Evolutionary conservation across 306 rosid genomes (phyloP), one percentile per base, ranked within the genome.

Genomic region (Cucurbita pepo): DNA sequence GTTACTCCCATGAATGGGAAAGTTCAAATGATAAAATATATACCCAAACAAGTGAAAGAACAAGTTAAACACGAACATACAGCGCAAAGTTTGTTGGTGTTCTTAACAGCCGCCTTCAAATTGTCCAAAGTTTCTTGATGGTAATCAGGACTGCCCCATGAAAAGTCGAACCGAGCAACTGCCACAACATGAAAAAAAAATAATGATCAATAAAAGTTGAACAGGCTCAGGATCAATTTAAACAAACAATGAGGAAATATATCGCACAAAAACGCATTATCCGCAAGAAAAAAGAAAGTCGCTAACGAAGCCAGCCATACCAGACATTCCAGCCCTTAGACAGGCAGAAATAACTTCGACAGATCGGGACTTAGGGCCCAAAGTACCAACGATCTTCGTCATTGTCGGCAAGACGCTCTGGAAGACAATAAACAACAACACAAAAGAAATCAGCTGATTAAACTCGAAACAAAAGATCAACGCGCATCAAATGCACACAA

Each of bases 301-400:
- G 56, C 14, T 34, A 52, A 41, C 3, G 30, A 64, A 64, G 14
- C 12, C n/a, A 59, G 25, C 22, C 36, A 50, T 77, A 94, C 98
- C 98, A 30, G 97, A 94, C 97, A 94, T 94, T 73, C 99, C 99
- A 77, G 97, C 97, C 21, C 74, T 81, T 57, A 94, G 89, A 69
- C 99, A 94, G 1, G 80, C 80, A 74, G 97, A 88, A 79, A 94
- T 94, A 63, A 75, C 79, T 53, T 91, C 90, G 51, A 78, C 76
- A 8, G 97, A 85, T 85, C 95, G 88, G 69, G 99, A 94, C 72
- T 86, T 89, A 9, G 99, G 95, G 1, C 97, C 99, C 18, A 94
- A 80, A 13, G 99, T 94, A 9, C 99, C 99, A 51, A 94, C 97
- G 73, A 94, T 91, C 80, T 91, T 94, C 61, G 98, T 93, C 97